Evolutionary conservation across 306 rosid genomes (phyloP), one percentile per base, ranked within the genome.

Genomic region (Fragaria vesca): DNA sequence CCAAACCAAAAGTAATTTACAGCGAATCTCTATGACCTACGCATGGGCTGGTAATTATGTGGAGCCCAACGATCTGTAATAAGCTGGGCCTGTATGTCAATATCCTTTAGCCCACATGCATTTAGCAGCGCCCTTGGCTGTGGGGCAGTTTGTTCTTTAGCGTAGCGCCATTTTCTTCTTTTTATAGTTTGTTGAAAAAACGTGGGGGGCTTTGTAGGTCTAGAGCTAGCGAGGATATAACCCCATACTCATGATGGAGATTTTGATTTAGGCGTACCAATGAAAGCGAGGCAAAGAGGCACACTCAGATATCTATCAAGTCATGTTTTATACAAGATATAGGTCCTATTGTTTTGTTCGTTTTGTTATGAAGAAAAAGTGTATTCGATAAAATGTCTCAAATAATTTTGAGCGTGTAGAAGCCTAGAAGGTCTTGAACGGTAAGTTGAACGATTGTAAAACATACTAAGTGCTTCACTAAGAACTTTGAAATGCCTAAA

Each of bases 21-120:
- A 32, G 70, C 24, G 17, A 65, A 34, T 7, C 6, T 16, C 26
- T 62, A 57, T 26, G 70, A 38, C 70, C 45, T 26, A 28, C 70
- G 45, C 71, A 75, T 75, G 70, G 76, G 32, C 60, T 46, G 70
- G 60, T 61, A 28, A 10, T 15, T 61, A 28, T 45, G 62, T 63
- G 66, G 67, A 66, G 78, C 73, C 78, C 70, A 54, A 48, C 38
- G 6, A 16, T 2, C 69, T 26, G 40, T 43, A 17, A 32, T 16
- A 45, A 46, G 20, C n/a, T 45, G 46, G 78, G 78, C 45, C 78
- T 46, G n/a, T 28, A 28, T 4, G 42, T 58, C 55, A 26, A 43
- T 65, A 76, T 50, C 24, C 48, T 45, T 9, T 65, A 66, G 74
- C 67, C 66, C 65, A 67, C 74, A 9, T 21, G 66, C 43, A 67